Percentiles rank a stretch among this genome's conserved stretches.
phyloP scores from a whole-genome alignment of 2,329 filamentous ascomycete genomes.

The Grosmannia huntii region DNA sequence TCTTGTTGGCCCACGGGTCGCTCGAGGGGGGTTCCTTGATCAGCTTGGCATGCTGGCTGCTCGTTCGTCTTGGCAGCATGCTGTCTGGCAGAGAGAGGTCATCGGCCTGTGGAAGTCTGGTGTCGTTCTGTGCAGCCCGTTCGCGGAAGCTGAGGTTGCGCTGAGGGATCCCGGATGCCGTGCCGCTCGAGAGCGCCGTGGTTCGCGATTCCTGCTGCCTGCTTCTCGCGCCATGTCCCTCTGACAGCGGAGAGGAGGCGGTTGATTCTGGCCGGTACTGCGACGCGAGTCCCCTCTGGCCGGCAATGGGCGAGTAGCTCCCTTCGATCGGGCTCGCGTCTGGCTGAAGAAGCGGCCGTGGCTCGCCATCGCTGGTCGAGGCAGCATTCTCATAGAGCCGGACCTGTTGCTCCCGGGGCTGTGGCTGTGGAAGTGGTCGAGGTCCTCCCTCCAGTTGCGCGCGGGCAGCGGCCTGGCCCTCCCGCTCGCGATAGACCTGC shows the following conservation, averaged over 20 bases:
- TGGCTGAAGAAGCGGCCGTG: conserved; percentile 14
- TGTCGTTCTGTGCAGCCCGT: conserved; percentile 34
- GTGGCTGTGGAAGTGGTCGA: conserved; percentile 8
- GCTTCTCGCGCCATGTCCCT: not conserved
- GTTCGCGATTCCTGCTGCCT: conserved; percentile 12
- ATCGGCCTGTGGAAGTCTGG: conserved; percentile 18
- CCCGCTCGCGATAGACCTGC: conserved; percentile 52
- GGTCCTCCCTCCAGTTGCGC: conserved; percentile 1
- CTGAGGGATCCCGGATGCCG: conserved; percentile 28
- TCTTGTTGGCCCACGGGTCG: conserved; percentile 32
- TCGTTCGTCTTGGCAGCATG: conserved; percentile 3
- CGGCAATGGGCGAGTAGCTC: conserved; percentile 6
- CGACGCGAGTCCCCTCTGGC: conserved; percentile 16
- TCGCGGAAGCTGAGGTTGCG: conserved; percentile 50
- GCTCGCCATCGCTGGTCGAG: conserved; percentile 14
- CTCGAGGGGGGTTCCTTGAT: conserved; percentile 41
- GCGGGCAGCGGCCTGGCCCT: conserved; percentile 20
- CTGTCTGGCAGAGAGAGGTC: not conserved
- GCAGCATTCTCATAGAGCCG: conserved; percentile 18
- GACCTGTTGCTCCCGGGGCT: conserved; percentile 16
- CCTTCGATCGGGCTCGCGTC: conserved; percentile 10
- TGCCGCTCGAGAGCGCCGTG: conserved; percentile 15
- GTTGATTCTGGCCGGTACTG: conserved; percentile 21
- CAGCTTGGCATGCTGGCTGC: conserved; percentile 41
- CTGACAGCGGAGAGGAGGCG: not conserved